Conservation (phyloP, 805 yeast genomes). For the Yamadazyma paraphyllophila region DNA sequence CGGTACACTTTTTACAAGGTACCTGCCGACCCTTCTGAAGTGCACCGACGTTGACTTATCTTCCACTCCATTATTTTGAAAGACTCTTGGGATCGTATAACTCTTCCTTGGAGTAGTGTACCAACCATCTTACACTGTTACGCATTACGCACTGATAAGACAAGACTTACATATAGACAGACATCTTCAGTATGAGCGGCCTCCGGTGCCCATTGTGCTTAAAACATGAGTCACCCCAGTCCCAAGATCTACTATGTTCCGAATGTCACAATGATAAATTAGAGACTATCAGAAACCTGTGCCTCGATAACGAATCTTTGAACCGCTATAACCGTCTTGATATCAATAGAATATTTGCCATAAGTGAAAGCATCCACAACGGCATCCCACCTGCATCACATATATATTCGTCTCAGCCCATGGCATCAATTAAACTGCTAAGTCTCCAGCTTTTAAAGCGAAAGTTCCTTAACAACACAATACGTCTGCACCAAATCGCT, state of each 20-base stretch:
- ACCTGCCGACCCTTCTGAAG: too few species aligned
- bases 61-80: too few species aligned
- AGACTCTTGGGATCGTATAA: too few species aligned
- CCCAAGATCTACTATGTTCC: constrained; percentile 22
- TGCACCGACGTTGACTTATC: too few species aligned
- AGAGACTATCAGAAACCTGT: constrained; percentile 24
- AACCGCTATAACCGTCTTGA: constrained; percentile 20
- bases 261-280: constrained; percentile 19
- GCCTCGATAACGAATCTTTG: constrained; percentile 23
- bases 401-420: constrained; percentile 3
- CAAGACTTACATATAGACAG: too few species aligned
- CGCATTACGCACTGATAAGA: background rate
- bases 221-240: constrained; percentile 7
- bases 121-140: background rate
- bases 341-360: constrained; percentile 27
- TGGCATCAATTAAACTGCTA: constrained; percentile 21
- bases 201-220: constrained; percentile 19
- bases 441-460: constrained; percentile 32
- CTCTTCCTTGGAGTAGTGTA: background rate
- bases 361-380: constrained; percentile 14
- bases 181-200: constrained; percentile 6
- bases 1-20: too few species aligned
- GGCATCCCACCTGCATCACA: constrained; percentile 5
- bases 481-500: constrained; percentile 17
- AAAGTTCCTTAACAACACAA: constrained; percentile 16